A percentile compares a stretch with the other conserved stretches of the same genome.
phyloP scores from a whole-genome alignment of 306 rosid genomes.

The Acmispon strigosus region DNA sequence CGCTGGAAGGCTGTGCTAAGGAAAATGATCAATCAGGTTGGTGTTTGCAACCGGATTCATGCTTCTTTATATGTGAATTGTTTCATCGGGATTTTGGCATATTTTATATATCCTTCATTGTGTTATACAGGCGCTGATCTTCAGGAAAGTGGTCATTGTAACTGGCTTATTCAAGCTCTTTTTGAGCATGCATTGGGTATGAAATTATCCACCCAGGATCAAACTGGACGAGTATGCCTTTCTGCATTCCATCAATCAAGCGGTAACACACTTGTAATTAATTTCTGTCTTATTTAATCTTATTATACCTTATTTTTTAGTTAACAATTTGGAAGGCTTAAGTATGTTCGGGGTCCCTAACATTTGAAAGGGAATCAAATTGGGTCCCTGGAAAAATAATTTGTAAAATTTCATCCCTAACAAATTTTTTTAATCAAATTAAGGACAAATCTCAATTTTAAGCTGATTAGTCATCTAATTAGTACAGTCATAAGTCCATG shows the following conservation, averaged over 20 bases:
- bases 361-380: no score
- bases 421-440: no score
- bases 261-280: constrained; percentile 42
- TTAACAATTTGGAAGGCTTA: not conserved
- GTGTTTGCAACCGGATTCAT: constrained; percentile 23
- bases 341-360: no score
- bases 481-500: no score
- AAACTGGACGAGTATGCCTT: constrained; percentile 46
- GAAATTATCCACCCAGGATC: constrained; percentile 56
- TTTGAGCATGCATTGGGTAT: constrained; percentile 65
- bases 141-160: constrained; percentile 17
- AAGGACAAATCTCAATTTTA: no score
- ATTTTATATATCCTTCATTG: constrained; percentile 13
- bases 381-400: no score
- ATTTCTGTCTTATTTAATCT: not conserved
- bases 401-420: no score
- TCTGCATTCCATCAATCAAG: constrained; percentile 70
- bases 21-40: constrained; percentile 52
- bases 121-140: constrained; percentile 38
- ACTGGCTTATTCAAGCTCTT: constrained; percentile 58
- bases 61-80: not conserved
- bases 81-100: constrained; percentile 9
- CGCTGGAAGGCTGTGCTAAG: constrained; percentile 37
- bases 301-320: not conserved
- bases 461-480: no score